phyloP scores from a whole-genome alignment of 2,329 filamentous ascomycete genomes.

The Colletotrichum orchidophilum region DNA sequence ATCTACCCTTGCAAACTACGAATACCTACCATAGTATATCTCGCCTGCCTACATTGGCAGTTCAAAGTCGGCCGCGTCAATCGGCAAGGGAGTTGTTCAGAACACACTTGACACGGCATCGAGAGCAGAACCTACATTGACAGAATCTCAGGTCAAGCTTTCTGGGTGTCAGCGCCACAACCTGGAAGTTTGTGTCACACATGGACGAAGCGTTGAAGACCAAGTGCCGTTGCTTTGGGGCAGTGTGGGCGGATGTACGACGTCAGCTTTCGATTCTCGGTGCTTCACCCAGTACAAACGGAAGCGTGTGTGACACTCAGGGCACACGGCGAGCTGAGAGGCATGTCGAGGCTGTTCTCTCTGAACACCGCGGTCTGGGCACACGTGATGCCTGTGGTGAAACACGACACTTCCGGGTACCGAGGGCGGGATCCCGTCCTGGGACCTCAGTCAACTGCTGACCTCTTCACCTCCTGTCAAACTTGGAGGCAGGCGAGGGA shows the following conservation, averaged over 20 bases:
- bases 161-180: not conserved
- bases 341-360: not conserved
- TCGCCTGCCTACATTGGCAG: not conserved
- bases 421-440: conserved; percentile 11
- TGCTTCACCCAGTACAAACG: not conserved
- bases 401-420: conserved; percentile 26
- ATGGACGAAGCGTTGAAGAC: not conserved
- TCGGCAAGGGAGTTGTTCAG: not conserved
- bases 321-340: not conserved
- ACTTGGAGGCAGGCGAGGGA: not conserved
- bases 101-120: not conserved
- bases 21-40: not conserved
- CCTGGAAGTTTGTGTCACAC: not conserved
- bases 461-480: not conserved
- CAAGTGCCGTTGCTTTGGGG: too few relatives aligned
- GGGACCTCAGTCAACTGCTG: not conserved
- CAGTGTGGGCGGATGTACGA: not conserved
- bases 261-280: not conserved
- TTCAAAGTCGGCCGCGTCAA: not conserved
- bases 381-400: conserved; percentile 29
- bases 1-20: too few relatives aligned
- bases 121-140: not conserved
- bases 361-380: not conserved
- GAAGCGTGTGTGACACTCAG: not conserved
- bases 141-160: not conserved